A percentile compares a stretch with the other conserved stretches of the same genome.
These are phyloP conservation scores for Eucalyptus regnans DNA, from an alignment of 345 rosid genomes.

Conservation along the genomic window DNA sequence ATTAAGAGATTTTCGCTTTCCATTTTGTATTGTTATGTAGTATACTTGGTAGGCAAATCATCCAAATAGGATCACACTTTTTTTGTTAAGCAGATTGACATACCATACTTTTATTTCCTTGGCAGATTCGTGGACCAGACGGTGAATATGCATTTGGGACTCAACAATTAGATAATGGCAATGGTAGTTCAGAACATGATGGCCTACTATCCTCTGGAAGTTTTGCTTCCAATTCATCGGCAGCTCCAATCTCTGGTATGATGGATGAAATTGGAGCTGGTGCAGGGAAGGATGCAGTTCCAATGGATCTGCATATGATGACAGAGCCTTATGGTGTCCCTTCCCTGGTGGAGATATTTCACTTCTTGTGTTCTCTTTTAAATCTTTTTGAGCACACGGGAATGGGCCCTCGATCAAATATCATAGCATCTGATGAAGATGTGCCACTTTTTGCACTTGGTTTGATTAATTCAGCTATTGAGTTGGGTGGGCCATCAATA, in stretches of 20 bases:
- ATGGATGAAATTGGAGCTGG: slow-evolving; percentile 63
- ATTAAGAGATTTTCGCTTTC: neutral
- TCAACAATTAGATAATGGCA: slow-evolving; percentile 70
- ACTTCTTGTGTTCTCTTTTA: slow-evolving; percentile 73
- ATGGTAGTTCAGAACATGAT: slow-evolving; percentile 54
- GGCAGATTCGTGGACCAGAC: slow-evolving; percentile 65
- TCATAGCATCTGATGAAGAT: slow-evolving; percentile 89
- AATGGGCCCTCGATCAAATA: slow-evolving; percentile 64
- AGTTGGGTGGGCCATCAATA: slow-evolving; percentile 80
- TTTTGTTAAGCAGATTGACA: neutral
- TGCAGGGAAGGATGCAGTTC: slow-evolving; percentile 48
- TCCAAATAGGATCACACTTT: neutral
- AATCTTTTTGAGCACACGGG: slow-evolving; percentile 74
- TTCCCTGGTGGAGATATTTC: slow-evolving; percentile 97
- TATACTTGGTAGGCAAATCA: neutral
- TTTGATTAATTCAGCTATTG: slow-evolving; percentile 89
- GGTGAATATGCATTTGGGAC: slow-evolving; percentile 64
- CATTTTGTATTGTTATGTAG: neutral
- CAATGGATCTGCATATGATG: slow-evolving; percentile 72
- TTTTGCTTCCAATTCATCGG: slow-evolving; percentile 41
- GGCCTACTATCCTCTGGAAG: slow-evolving; percentile 43
- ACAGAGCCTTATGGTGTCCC: slow-evolving; percentile 93
- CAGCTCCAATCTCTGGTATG: slow-evolving; percentile 23
- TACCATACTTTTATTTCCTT: neutral
- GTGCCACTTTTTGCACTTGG: slow-evolving; percentile 95